Evolutionary conservation across 768 basidiomycete genomes (phyloP).

Genomic region (Hygrocybe punicea): DNA sequence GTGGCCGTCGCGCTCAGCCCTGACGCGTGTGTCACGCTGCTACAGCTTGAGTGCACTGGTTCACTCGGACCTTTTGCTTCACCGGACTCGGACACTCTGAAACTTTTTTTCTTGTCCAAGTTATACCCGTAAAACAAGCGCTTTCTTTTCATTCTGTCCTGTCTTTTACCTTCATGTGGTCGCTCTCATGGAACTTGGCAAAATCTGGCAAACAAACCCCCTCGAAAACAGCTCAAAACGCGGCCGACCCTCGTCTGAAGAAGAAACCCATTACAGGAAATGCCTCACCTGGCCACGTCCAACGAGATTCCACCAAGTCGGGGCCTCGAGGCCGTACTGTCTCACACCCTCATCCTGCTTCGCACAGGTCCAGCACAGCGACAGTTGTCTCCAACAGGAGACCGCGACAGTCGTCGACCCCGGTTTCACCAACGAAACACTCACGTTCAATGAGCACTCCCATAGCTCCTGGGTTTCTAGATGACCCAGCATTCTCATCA

Average conservation of each 20-base stretch:
- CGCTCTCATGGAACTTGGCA: too few relatives aligned
- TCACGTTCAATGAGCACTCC: slow-evolving; percentile 8
- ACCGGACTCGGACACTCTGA: too few relatives aligned
- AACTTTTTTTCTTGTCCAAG: too few relatives aligned
- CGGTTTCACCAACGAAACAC: neutral
- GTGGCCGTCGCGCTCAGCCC: too few relatives aligned
- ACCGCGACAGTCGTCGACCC: neutral
- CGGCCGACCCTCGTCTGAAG: neutral
- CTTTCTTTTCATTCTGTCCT: too few relatives aligned
- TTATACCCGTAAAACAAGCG: too few relatives aligned
- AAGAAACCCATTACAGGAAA: neutral
- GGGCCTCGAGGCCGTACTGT: slow-evolving; percentile 1
- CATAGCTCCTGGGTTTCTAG: slow-evolving; percentile 32
- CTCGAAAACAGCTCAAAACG: too few relatives aligned
- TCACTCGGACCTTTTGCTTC: too few relatives aligned
- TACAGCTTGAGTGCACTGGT: too few relatives aligned
- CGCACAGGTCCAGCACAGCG: neutral
- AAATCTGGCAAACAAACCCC: too few relatives aligned
- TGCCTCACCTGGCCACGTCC: neutral
- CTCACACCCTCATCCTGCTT: neutral
- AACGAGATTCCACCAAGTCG: neutral
- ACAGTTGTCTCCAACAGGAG: neutral
- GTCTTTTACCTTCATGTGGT: too few relatives aligned
- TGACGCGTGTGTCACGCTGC: too few relatives aligned
- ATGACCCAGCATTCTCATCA: slow-evolving; percentile 59